These are phyloP conservation scores for Ilex paraguariensis DNA, from an alignment of 305 asterid species.

Conservation along the genomic window DNA sequence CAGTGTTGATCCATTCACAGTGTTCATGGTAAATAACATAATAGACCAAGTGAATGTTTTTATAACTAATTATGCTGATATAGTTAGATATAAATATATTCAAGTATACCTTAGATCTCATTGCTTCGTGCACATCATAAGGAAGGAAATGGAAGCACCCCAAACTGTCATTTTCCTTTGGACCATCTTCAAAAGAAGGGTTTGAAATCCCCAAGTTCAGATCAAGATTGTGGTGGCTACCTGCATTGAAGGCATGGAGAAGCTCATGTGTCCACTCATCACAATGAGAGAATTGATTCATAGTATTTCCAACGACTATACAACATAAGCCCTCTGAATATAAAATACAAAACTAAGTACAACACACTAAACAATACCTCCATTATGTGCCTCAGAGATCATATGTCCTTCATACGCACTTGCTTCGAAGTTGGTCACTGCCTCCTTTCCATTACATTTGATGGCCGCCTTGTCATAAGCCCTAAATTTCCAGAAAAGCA, in stretches of 20 bases:
- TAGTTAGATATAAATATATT: background rate
- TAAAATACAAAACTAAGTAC: too few species aligned
- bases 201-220: constrained; percentile 66
- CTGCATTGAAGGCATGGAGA: constrained; percentile 27
- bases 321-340: too few species aligned
- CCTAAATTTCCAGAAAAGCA: constrained; percentile 38
- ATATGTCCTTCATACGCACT: constrained; percentile 38
- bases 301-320: too few species aligned
- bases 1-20: background rate
- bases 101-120: constrained; percentile 30
- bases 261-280: background rate
- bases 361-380: constrained; percentile 22
- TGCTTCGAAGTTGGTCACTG: constrained; percentile 69
- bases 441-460: constrained; percentile 73
- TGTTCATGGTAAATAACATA: background rate
- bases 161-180: constrained; percentile 33
- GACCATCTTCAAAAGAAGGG: constrained; percentile 21
- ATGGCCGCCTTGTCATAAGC: constrained; percentile 81
- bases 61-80: too few species aligned
- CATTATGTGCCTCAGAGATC: constrained; percentile 19
- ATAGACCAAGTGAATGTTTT: too few species aligned
- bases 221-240: constrained; percentile 48
- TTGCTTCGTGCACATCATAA: constrained; percentile 35
- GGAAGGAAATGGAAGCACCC: constrained; percentile 36
- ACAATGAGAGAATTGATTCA: background rate